Percentiles rank a stretch among this genome's conserved stretches.
Conservation (phyloP, 176 grass and related monocot species). For the Carex kokanica region DNA sequence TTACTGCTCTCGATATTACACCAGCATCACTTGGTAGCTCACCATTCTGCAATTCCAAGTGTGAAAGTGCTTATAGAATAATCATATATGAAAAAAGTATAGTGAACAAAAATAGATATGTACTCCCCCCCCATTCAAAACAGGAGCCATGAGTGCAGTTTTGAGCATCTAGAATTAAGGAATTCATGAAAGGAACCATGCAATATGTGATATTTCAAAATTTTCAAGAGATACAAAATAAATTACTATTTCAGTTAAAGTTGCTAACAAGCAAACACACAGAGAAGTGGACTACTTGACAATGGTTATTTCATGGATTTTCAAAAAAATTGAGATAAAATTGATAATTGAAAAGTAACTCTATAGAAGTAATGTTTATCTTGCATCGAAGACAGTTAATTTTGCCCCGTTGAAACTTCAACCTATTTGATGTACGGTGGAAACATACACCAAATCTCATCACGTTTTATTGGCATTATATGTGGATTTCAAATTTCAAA, state of each 20-base stretch:
- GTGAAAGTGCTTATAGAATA: background rate
- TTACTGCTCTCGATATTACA: constrained; percentile 77
- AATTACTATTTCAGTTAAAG: background rate
- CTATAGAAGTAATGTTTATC: no score
- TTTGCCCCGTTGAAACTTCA: no score
- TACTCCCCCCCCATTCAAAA: background rate
- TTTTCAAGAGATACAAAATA: background rate
- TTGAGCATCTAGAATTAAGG: background rate
- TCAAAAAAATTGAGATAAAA: no score
- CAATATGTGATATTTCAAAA: background rate
- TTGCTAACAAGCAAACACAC: background rate
- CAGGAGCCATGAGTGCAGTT: background rate
- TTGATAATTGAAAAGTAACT: no score
- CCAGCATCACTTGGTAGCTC: constrained; percentile 67
- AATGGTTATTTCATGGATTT: no score
- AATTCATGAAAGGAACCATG: background rate
- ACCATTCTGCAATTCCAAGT: constrained; percentile 42
- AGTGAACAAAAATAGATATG: background rate
- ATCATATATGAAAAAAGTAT: background rate
- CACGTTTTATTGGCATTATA: no score
- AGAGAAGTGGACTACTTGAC: background rate
- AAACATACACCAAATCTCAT: no score
- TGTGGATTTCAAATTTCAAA: no score
- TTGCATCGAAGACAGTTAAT: no score
- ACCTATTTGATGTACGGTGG: no score